These are phyloP conservation scores for Cyberlindnera mississippiensis DNA, from an alignment of 805 yeast species.

Conservation along the genomic window DNA sequence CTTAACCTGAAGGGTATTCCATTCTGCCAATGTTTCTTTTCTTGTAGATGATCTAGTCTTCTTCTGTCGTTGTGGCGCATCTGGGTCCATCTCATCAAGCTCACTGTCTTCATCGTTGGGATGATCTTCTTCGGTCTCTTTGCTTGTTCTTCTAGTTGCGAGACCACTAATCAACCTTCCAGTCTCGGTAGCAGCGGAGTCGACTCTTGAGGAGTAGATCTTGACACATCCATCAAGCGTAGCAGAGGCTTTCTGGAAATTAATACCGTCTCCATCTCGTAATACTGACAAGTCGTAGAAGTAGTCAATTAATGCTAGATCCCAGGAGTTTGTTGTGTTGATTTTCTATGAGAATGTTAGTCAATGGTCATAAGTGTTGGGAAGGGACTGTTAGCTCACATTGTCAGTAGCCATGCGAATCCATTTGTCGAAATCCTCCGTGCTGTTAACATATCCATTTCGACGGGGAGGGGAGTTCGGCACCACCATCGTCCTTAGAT, in stretches of 20 bases:
- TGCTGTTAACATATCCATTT: constrained; percentile 9
- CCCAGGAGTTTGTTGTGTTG: constrained; percentile 84
- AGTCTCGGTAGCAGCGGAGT: constrained; percentile 87
- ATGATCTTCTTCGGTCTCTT: constrained; percentile 19
- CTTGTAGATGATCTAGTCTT: constrained; percentile 17
- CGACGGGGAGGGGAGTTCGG: constrained; percentile 9
- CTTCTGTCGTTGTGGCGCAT: constrained; percentile 22
- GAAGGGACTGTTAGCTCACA: constrained; percentile 5
- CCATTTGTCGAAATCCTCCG: constrained; percentile 62
- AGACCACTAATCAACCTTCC: constrained; percentile 78
- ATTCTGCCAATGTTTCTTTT: constrained; percentile 46
- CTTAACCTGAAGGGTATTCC: constrained; percentile 47
- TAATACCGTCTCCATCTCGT: constrained; percentile 72
- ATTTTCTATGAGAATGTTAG: constrained; percentile 42
- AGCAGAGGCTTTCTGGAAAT: constrained; percentile 87
- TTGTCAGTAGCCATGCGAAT: constrained; percentile 78
- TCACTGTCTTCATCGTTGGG: constrained; percentile 21
- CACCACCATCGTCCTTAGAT: constrained; percentile 8
- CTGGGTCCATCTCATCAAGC: constrained; percentile 25
- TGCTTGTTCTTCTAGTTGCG: constrained; percentile 39
- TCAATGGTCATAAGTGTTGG: background rate
- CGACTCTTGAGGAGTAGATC: constrained; percentile 86
- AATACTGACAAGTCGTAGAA: constrained; percentile 78
- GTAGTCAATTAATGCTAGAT: constrained; percentile 85
- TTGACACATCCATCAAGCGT: constrained; percentile 94